Base-by-base conservation (phyloP, 2,329 filamentous ascomycete genomes). In the Colletotrichum liriopes region DNA sequence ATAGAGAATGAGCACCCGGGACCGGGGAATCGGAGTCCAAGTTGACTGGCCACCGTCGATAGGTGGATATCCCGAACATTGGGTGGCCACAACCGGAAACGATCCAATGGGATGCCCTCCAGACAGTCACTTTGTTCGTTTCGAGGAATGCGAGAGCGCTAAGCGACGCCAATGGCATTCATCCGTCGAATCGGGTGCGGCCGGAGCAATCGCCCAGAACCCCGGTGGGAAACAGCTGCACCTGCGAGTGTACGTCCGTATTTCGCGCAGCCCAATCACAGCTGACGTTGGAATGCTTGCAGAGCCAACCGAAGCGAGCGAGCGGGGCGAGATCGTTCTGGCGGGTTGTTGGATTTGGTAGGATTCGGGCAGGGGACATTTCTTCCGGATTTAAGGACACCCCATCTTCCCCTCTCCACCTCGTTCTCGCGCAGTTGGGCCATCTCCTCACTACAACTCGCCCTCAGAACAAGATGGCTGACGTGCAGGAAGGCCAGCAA, bases 131-230 rank as follows among this genome's bases (percentile, higher is more conserved):
- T 11, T 58, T 4, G 29, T 60, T 29, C 26, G 37, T 3, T 60
- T 45, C 16, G 56, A 45, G n/a, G 16, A 32, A 32, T 23, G 6
- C 16, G 23, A 45, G 14, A 16, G 23, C 39, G 54, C 56, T 60
- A 45, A 29, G 56, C 56, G 55, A 26, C 55, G 39, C 56, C 39
- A 20, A 12, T 45, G 23, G 23, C 37, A 23, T 43, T 43, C 35
- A 58, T 58, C 55, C 35, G 23, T 41, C 37, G 37, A 58, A 58
- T 58, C 55, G 55, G 37, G 1, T 37, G 20, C 39, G 59, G 59
- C 29, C 59, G 37, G 56, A 29, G n/a, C 37, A 45, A 14, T n/a
- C 52, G 29, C 18, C 32, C 29, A 55, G 52, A 29, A 29, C 14
- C 47, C 23, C 49, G 5, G 9, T 51, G 2, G 6, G 2, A 20